Conservation (phyloP, 148 eudicot genomes). For the Camellia sinensis region DNA sequence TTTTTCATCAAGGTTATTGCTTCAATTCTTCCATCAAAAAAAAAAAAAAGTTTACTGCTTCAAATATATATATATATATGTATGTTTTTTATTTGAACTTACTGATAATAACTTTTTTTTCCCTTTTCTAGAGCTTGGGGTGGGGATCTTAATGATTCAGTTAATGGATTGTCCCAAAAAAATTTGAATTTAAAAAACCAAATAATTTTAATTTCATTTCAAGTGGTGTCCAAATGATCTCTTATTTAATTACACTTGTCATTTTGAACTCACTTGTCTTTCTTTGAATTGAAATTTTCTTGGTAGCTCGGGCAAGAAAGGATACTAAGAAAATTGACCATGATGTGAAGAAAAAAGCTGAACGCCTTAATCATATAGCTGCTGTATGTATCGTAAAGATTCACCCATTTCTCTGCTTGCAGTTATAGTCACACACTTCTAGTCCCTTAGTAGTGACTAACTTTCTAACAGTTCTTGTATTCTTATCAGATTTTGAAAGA, state of each 20-base stretch:
- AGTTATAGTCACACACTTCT: not conserved
- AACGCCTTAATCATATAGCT: conserved; percentile 77
- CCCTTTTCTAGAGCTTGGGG: not conserved
- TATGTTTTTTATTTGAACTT: not conserved
- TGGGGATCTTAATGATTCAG: not conserved
- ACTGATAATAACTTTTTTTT: not conserved
- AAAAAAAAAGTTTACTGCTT: no score
- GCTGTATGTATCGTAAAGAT: conserved; percentile 43
- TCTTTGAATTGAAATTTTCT: conserved; percentile 21
- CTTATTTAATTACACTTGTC: not conserved
- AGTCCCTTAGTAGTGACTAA: not conserved
- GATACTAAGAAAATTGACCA: conserved; percentile 86
- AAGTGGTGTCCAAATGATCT: conserved; percentile 2
- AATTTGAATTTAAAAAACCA: not conserved
- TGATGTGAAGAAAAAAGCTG: conserved; percentile 80
- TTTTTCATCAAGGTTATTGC: not conserved
- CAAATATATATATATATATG: no score
- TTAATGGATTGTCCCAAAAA: not conserved
- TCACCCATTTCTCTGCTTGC: not conserved
- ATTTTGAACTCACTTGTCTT: conserved; percentile 5
- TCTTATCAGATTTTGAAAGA: conserved; percentile 63
- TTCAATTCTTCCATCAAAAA: not conserved
- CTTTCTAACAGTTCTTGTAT: conserved; percentile 5
- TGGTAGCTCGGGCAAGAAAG: conserved; percentile 92
- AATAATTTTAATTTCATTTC: not conserved